phyloP scores from a whole-genome alignment of 225 moss, liverwort and hornwort genomes.

The Polytrichum formosum region DNA sequence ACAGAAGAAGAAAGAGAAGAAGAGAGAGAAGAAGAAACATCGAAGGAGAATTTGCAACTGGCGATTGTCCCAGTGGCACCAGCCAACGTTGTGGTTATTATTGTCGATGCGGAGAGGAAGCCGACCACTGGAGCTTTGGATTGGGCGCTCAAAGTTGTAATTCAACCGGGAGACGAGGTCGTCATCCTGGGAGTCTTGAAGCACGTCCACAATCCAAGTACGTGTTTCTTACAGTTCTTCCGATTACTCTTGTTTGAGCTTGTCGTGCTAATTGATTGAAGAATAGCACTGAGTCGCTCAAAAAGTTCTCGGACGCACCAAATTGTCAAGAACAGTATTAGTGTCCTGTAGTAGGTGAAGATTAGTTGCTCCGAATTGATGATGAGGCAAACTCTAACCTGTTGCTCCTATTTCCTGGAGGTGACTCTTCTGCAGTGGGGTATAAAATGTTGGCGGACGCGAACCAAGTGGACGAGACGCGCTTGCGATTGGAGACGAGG shows the following conservation, averaged over 20 bases:
- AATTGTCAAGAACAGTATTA: no score
- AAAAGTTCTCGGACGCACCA: no score
- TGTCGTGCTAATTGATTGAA: no score
- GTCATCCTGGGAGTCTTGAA: conserved; percentile 36
- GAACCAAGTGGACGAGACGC: conserved; percentile 21
- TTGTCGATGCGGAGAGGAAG: conserved; percentile 47
- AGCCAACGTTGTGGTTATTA: conserved; percentile 16
- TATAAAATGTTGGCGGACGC: conserved; percentile 34
- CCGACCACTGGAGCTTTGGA: conserved; percentile 31
- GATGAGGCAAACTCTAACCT: background rate
- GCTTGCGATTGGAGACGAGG: conserved; percentile 19
- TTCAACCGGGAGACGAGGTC: conserved; percentile 34
- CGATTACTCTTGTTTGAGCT: no score
- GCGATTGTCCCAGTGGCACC: background rate
- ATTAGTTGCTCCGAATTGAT: background rate
- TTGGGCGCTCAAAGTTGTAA: conserved; percentile 35
- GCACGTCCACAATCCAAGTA: conserved; percentile 38
- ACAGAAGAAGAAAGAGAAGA: no score
- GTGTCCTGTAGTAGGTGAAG: background rate
- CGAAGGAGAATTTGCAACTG: background rate
- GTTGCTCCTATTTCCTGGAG: background rate
- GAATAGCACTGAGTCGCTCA: no score
- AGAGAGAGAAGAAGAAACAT: background rate
- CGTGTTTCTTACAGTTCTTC: background rate
- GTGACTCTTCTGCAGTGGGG: conserved; percentile 20